phyloP scores from a whole-genome alignment of 768 basidiomycete species.

The Tricholomella constricta region DNA sequence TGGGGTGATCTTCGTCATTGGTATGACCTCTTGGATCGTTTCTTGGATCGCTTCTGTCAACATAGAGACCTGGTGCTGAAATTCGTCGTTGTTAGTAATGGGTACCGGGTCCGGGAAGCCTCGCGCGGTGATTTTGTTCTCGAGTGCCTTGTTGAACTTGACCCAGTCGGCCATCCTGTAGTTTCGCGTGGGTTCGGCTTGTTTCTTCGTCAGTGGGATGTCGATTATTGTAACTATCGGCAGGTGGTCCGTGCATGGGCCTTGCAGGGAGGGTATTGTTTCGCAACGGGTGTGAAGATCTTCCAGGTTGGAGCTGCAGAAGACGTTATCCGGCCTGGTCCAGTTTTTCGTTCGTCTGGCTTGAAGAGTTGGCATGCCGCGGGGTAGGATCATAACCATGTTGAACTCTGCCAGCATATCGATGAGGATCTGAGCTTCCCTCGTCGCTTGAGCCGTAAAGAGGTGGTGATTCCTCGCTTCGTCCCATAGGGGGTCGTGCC shows the following conservation, averaged over 20 bases:
- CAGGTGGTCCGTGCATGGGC: conserved; percentile 38
- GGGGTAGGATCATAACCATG: conserved; percentile 32
- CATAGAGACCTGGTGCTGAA: no score
- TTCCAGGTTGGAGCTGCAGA: conserved; percentile 16
- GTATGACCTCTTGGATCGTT: neutral
- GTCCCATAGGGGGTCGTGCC: conserved; percentile 44
- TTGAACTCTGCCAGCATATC: conserved; percentile 18
- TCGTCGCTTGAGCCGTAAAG: conserved; percentile 24
- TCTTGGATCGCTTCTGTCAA: no score
- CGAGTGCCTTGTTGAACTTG: no score
- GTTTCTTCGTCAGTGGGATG: neutral
- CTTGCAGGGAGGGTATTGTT: no score
- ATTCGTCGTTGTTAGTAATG: no score
- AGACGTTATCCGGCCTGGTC: conserved; percentile 39
- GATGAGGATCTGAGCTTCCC: conserved; percentile 15
- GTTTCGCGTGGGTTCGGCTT: conserved; percentile 7
- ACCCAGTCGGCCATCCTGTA: conserved; percentile 10
- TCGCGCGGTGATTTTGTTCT: no score
- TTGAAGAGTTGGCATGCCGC: conserved; percentile 27
- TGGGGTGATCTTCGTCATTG: neutral
- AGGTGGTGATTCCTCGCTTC: conserved; percentile 30
- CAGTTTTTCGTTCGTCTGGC: conserved; percentile 22
- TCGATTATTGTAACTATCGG: conserved; percentile 29
- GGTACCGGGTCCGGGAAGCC: no score
- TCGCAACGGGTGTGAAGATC: conserved; percentile 22